Percentiles rank a stretch among this genome's conserved stretches.
These are phyloP conservation scores for Annona cherimola DNA, from an alignment of 164 flowering plant genomes.

Conservation along the genomic window DNA sequence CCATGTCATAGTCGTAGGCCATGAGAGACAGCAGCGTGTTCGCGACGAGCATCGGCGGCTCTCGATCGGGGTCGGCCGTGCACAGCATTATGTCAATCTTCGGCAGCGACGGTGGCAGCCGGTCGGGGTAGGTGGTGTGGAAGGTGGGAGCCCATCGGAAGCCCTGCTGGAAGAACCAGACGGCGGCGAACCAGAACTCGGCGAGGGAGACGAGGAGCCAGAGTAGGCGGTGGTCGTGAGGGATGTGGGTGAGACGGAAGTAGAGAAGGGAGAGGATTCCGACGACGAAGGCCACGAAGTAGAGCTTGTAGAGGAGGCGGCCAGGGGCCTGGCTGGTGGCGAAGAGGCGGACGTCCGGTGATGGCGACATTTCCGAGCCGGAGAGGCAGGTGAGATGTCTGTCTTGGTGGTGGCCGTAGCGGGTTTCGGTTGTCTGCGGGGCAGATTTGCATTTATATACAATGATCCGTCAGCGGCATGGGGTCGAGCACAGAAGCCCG, in stretches of 20 bases:
- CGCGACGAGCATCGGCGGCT: slow-evolving; percentile 24
- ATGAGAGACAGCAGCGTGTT: slow-evolving; percentile 25
- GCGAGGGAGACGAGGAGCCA: slow-evolving; percentile 21
- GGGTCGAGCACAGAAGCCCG: background rate
- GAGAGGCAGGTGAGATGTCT: background rate
- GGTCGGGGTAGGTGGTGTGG: slow-evolving; percentile 18
- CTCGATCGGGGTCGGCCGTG: slow-evolving; percentile 27
- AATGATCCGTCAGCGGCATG: too few relatives aligned
- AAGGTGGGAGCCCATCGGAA: slow-evolving; percentile 32
- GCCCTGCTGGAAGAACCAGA: slow-evolving; percentile 27
- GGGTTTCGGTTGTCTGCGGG: background rate
- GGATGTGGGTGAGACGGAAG: slow-evolving; percentile 21
- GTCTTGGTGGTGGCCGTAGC: background rate
- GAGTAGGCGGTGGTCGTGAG: slow-evolving; percentile 4
- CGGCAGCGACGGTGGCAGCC: slow-evolving; percentile 16
- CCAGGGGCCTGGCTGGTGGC: slow-evolving; percentile 10
- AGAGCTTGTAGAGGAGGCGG: slow-evolving; percentile 26
- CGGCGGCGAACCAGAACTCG: slow-evolving; percentile 23
- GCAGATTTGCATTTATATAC: too few relatives aligned
- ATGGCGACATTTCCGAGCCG: background rate
- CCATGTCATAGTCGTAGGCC: slow-evolving; percentile 23
- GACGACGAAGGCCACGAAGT: slow-evolving; percentile 15
- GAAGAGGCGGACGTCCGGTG: slow-evolving; percentile 14
- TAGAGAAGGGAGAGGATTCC: slow-evolving; percentile 21
- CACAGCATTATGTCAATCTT: slow-evolving; percentile 23